Evolutionary conservation across 441 rosid genomes (phyloP).

Genomic region (Corymbia calophylla): DNA sequence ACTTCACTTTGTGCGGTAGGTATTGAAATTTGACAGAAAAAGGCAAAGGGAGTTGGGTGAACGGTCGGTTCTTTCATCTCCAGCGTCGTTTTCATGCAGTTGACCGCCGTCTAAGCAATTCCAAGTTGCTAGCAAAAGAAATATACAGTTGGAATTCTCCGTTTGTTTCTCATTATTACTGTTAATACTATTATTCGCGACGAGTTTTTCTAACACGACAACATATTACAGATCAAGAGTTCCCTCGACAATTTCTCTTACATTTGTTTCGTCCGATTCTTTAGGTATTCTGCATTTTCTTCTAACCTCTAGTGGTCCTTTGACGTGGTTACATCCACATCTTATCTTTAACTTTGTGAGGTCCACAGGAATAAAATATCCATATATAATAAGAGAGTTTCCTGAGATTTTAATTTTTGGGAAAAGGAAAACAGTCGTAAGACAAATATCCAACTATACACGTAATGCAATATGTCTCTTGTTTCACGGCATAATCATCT

Average conservation of each 20-base stretch:
- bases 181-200: background rate
- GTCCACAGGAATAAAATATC: background rate
- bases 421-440: background rate
- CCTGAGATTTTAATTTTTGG: background rate
- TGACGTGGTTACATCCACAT: background rate
- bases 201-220: background rate
- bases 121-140: background rate
- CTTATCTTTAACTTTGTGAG: background rate
- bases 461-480: background rate
- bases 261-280: background rate
- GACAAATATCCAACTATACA: background rate
- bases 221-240: background rate
- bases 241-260: background rate
- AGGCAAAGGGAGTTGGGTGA: background rate
- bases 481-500: background rate
- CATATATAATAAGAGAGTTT: background rate
- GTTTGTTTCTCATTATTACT: background rate
- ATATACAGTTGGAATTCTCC: background rate
- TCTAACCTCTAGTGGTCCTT: background rate
- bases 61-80: background rate
- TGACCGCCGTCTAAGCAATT: background rate
- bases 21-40: background rate
- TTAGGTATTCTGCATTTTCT: background rate
- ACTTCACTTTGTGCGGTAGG: background rate
- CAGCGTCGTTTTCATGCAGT: background rate